Conservation (phyloP, 805 yeast genomes). For the Yamadazyma laniorum region DNA sequence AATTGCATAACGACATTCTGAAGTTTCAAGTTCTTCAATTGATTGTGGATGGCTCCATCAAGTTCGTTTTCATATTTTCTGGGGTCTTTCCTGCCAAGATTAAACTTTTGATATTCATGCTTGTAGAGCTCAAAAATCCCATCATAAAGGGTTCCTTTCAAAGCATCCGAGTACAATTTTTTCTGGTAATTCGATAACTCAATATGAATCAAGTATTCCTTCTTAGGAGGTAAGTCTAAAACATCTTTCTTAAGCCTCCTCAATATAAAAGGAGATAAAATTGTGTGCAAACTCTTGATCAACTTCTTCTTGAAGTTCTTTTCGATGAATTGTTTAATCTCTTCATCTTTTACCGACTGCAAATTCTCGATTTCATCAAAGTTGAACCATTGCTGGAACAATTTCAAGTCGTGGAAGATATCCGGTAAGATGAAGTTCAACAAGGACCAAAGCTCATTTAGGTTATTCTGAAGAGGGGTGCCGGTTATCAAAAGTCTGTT, state of each 20-base stretch:
- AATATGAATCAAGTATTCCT: conserved; percentile 81
- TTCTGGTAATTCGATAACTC: conserved; percentile 64
- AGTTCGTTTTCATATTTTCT: conserved; percentile 5
- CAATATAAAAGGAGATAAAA: conserved; percentile 81
- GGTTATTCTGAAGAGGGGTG: conserved; percentile 92
- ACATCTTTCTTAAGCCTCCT: conserved; percentile 80
- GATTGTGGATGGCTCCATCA: conserved; percentile 2
- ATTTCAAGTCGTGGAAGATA: conserved; percentile 82
- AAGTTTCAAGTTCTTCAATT: conserved; percentile 24
- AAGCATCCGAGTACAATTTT: conserved; percentile 55
- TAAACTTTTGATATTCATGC: conserved; percentile 49
- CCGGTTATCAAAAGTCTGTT: conserved; percentile 87
- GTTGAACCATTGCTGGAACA: conserved; percentile 94
- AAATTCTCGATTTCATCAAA: conserved; percentile 55
- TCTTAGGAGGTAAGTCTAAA: conserved; percentile 76
- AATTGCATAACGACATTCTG: conserved; percentile 80
- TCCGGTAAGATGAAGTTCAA: conserved; percentile 90
- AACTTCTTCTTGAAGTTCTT: conserved; percentile 51
- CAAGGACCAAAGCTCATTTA: conserved; percentile 88
- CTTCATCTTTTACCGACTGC: conserved; percentile 23
- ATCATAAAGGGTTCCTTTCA: conserved; percentile 43
- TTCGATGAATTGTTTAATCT: conserved; percentile 53
- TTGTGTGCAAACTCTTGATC: conserved; percentile 77
- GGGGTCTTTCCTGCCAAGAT: conserved; percentile 19
- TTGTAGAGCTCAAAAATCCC: conserved; percentile 48